Evolutionary conservation across 768 basidiomycete genomes (phyloP).

Genomic region (Naematelia aurantialba): DNA sequence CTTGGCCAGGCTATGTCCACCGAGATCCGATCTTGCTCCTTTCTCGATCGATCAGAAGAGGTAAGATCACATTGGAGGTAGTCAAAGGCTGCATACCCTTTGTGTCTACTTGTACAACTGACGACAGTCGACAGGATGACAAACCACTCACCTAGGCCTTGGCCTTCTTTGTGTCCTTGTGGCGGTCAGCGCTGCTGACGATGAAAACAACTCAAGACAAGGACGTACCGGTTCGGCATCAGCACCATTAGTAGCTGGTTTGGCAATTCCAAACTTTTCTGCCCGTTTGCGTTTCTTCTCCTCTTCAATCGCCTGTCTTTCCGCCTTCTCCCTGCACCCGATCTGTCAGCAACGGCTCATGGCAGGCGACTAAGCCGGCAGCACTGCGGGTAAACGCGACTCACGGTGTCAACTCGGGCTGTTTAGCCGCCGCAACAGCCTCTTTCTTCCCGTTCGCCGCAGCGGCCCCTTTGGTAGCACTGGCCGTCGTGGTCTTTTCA

Average conservation of each 20-base stretch:
- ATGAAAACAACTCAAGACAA: not conserved
- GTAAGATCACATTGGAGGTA: too few relatives aligned
- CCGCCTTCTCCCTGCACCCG: slow-evolving; percentile 31
- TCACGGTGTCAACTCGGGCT: slow-evolving; percentile 32
- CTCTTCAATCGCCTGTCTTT: slow-evolving; percentile 41
- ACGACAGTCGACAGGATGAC: not conserved
- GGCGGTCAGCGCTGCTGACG: not conserved
- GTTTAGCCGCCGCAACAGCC: slow-evolving; percentile 6
- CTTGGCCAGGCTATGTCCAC: too few relatives aligned
- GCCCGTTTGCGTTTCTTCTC: slow-evolving; percentile 47
- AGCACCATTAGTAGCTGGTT: slow-evolving; percentile 10
- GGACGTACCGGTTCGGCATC: slow-evolving; percentile 7
- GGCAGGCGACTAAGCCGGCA: not conserved
- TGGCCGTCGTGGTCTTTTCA: slow-evolving; percentile 27
- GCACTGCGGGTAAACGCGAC: slow-evolving; percentile 8
- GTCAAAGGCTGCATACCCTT: not conserved
- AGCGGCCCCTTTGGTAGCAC: slow-evolving; percentile 5
- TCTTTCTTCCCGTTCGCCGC: slow-evolving; percentile 12
- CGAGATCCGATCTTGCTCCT: too few relatives aligned
- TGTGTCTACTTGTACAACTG: not conserved
- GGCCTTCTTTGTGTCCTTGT: slow-evolving; percentile 34
- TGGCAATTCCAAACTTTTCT: slow-evolving; percentile 41
- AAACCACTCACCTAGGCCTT: slow-evolving; percentile 37
- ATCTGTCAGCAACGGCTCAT: slow-evolving; percentile 15
- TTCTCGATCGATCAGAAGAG: too few relatives aligned